phyloP scores from a whole-genome alignment of 768 basidiomycete species.

The Podaxis carcinomalis region DNA sequence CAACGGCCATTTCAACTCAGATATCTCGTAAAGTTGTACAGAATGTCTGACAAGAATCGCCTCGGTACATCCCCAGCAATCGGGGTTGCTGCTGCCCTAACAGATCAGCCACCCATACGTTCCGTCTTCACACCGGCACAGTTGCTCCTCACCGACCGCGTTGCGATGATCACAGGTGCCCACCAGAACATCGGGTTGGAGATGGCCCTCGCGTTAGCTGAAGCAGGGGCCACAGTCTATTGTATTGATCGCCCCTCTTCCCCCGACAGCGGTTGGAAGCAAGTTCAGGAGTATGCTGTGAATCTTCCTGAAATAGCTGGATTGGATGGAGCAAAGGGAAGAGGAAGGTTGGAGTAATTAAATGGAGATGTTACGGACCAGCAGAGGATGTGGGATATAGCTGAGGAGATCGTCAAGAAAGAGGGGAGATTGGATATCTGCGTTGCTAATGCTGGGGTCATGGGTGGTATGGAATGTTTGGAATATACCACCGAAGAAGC shows the following conservation, averaged over 20 bases:
- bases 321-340: constrained; percentile 13
- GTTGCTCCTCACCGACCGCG: constrained; percentile 51
- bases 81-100: background rate
- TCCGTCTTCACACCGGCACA: constrained; percentile 15
- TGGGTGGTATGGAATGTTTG: constrained; percentile 44
- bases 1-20: too few relatives aligned
- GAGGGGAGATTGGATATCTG: constrained; percentile 64
- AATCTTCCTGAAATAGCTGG: constrained; percentile 17
- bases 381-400: constrained; percentile 37
- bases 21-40: background rate
- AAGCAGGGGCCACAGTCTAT: constrained; percentile 35
- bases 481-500: constrained; percentile 56
- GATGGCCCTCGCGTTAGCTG: constrained; percentile 61
- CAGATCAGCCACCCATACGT: background rate
- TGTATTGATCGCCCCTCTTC: constrained; percentile 56
- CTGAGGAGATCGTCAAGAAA: constrained; percentile 48
- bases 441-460: constrained; percentile 63
- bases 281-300: constrained; percentile 40
- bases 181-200: constrained; percentile 74
- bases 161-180: constrained; percentile 59
- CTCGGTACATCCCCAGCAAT: background rate
- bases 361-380: constrained; percentile 57
- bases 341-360: constrained; percentile 41
- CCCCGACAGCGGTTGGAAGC: constrained; percentile 45
- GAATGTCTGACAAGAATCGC: background rate